Conservation (phyloP, 2,329 filamentous ascomycete species). For the Aspergillus jensenii region DNA sequence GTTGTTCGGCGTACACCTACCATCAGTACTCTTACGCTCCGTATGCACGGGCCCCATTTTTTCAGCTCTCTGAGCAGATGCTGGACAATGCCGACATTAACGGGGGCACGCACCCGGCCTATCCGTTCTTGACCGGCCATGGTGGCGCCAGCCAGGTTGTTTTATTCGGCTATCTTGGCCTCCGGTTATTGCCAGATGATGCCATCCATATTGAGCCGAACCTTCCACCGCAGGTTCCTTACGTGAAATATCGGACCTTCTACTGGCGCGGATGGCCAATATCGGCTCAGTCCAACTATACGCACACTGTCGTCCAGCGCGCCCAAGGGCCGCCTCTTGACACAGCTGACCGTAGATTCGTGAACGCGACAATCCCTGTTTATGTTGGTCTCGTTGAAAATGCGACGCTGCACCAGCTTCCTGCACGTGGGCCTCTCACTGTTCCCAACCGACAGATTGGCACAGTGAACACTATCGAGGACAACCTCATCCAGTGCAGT, state of each 20-base stretch:
- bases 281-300: slow-evolving; percentile 60
- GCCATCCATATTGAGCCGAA: slow-evolving; percentile 63
- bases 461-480: slow-evolving; percentile 52
- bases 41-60: slow-evolving; percentile 67
- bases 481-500: slow-evolving; percentile 66
- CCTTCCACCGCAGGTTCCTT: slow-evolving; percentile 63
- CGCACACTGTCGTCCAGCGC: slow-evolving; percentile 63
- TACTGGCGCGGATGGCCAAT: slow-evolving; percentile 68
- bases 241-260: slow-evolving; percentile 62
- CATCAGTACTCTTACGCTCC: slow-evolving; percentile 62
- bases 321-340: slow-evolving; percentile 45
- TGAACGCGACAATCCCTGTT: slow-evolving; percentile 57
- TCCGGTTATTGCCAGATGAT: slow-evolving; percentile 59
- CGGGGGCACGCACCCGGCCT: slow-evolving; percentile 67
- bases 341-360: slow-evolving; percentile 57
- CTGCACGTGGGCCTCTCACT: slow-evolving; percentile 51
- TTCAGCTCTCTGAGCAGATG: slow-evolving; percentile 69
- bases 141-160: slow-evolving; percentile 68
- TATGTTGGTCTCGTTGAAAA: slow-evolving; percentile 51
- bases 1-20: slow-evolving; percentile 69
- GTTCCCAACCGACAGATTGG: slow-evolving; percentile 61
- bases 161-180: slow-evolving; percentile 66
- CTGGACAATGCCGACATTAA: slow-evolving; percentile 61
- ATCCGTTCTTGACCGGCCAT: slow-evolving; percentile 69
- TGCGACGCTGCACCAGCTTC: slow-evolving; percentile 47